phyloP scores from a whole-genome alignment of 352 stramenopile species.

The Phytopythium helicoides region DNA sequence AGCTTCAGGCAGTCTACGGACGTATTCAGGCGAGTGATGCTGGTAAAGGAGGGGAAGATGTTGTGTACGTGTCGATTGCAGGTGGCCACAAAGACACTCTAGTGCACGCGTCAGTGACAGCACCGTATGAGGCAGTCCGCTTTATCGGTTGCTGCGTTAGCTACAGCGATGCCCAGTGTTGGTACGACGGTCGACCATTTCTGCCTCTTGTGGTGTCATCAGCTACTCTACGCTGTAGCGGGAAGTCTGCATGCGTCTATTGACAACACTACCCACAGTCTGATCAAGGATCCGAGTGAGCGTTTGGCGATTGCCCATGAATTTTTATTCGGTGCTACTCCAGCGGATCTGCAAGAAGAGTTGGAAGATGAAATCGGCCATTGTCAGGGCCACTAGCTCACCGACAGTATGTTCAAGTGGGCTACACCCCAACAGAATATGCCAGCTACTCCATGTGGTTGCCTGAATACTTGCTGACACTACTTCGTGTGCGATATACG shows the following conservation, averaged over 20 bases:
- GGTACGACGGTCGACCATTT: slow-evolving; percentile 72
- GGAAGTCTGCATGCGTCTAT: slow-evolving; percentile 62
- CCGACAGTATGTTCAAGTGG: slow-evolving; percentile 41
- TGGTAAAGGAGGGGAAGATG: slow-evolving; percentile 9
- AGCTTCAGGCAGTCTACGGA: slow-evolving; percentile 62
- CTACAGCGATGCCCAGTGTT: slow-evolving; percentile 63
- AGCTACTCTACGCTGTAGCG: slow-evolving; percentile 65
- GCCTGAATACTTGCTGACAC: slow-evolving; percentile 41
- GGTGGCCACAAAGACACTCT: slow-evolving; percentile 81
- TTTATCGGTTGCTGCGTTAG: slow-evolving; percentile 42
- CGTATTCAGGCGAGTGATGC: slow-evolving; percentile 25
- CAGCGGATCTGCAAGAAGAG: background rate
- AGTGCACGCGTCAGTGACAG: slow-evolving; percentile 51
- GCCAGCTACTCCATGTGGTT: slow-evolving; percentile 38
- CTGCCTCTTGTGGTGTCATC: slow-evolving; percentile 84
- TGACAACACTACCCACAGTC: slow-evolving; percentile 36
- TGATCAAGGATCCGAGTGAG: slow-evolving; percentile 35
- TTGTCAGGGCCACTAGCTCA: slow-evolving; percentile 19
- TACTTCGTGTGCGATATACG: slow-evolving; percentile 47
- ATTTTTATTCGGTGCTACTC: slow-evolving; percentile 28
- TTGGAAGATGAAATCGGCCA: background rate
- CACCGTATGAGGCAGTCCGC: slow-evolving; percentile 4
- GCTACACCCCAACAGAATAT: slow-evolving; percentile 54
- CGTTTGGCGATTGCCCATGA: slow-evolving; percentile 44
- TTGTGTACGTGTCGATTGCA: slow-evolving; percentile 72